phyloP scores from a whole-genome alignment of 1,284 basidiomycete species.

The Naganishia albida region DNA sequence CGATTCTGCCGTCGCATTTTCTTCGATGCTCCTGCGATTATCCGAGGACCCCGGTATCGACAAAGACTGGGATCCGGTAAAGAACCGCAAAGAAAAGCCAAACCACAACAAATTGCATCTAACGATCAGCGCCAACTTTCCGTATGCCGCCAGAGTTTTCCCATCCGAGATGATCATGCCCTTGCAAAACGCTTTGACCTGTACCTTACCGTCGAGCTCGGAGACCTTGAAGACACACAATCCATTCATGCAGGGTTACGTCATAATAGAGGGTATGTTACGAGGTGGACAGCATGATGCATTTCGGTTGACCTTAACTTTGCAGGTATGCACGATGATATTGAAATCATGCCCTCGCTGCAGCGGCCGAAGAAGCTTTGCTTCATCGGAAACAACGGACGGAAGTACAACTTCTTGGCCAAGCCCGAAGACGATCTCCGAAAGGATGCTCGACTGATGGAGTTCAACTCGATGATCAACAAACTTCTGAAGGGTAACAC shows the following conservation, averaged over 20 bases:
- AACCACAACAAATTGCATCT: slow-evolving; percentile 32
- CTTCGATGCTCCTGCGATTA: slow-evolving; percentile 43
- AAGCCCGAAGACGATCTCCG: slow-evolving; percentile 98
- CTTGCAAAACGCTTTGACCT: slow-evolving; percentile 88
- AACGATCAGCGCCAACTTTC: slow-evolving; percentile 58
- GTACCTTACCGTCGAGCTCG: slow-evolving; percentile 74
- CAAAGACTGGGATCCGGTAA: slow-evolving; percentile 40
- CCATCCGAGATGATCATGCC: slow-evolving; percentile 79
- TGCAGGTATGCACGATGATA: slow-evolving; percentile 76
- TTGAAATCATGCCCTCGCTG: slow-evolving; percentile 90
- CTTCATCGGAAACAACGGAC: slow-evolving; percentile 79
- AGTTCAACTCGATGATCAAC: slow-evolving; percentile 98
- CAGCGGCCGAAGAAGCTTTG: slow-evolving; percentile 91
- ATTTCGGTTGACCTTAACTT: background rate
- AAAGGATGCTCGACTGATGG: slow-evolving; percentile 97
- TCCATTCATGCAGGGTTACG: slow-evolving; percentile 77
- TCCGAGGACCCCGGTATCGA: slow-evolving; percentile 42
- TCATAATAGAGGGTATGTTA: slow-evolving; percentile 72
- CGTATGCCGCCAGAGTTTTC: slow-evolving; percentile 62
- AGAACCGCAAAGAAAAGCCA: slow-evolving; percentile 45
- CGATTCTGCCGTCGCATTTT: slow-evolving; percentile 47
- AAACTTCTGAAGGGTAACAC: slow-evolving; percentile 92
- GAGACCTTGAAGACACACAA: slow-evolving; percentile 67
- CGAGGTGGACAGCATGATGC: background rate
- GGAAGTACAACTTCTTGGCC: slow-evolving; percentile 86